A percentile compares a stretch with the other conserved stretches of the same genome.
Evolutionary conservation across 768 basidiomycete species (phyloP).

Genomic region (Tricholoma furcatifolium): DNA sequence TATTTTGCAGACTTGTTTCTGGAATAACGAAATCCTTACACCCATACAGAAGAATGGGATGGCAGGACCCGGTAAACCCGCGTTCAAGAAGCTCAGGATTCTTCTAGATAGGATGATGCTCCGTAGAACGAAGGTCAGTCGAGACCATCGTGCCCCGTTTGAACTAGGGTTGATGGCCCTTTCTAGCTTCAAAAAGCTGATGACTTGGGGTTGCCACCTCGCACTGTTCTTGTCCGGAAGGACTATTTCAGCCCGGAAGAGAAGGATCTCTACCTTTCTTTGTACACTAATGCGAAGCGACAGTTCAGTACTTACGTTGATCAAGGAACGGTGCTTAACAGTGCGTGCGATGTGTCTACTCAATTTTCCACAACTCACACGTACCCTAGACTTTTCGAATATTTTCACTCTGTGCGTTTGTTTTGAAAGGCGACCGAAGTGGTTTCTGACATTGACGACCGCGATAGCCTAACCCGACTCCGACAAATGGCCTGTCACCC

Average conservation of each 20-base stretch:
- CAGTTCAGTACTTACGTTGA: constrained; percentile 90
- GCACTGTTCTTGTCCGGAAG: constrained; percentile 82
- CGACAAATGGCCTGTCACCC: constrained; percentile 95
- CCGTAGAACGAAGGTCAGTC: constrained; percentile 73
- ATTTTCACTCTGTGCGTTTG: constrained; percentile 72
- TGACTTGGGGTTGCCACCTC: constrained; percentile 92
- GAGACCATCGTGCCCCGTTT: not conserved
- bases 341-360: constrained; percentile 43
- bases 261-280: constrained; percentile 88
- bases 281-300: constrained; percentile 92
- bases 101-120: constrained; percentile 96
- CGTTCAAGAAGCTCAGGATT: constrained; percentile 91
- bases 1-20: constrained; percentile 76
- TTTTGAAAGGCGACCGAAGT: not conserved
- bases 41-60: constrained; percentile 94
- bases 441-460: constrained; percentile 14
- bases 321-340: constrained; percentile 89
- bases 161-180: not conserved
- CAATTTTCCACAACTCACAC: constrained; percentile 3
- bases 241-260: constrained; percentile 97
- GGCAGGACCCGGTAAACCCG: constrained; percentile 70
- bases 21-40: constrained; percentile 95
- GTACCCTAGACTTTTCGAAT: constrained; percentile 74
- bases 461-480: constrained; percentile 96
- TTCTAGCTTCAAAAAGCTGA: constrained; percentile 88